These are phyloP conservation scores for Aspergillus incahuasiensis DNA, from an alignment of 495 filamentous ascomycete genomes.

Conservation along the genomic window DNA sequence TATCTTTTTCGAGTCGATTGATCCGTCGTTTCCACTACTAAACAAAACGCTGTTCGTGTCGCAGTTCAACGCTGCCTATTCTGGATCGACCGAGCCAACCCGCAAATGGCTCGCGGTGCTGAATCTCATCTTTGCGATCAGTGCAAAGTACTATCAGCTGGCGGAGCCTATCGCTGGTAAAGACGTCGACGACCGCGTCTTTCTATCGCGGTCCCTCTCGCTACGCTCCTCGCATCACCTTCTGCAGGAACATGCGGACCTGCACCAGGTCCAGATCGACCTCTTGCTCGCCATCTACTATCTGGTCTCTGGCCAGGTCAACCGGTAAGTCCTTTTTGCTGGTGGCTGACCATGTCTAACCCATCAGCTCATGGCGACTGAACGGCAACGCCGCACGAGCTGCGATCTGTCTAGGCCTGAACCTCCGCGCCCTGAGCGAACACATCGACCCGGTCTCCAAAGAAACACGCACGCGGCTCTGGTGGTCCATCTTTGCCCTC, in stretches of 20 bases:
- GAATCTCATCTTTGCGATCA: slow-evolving; percentile 61
- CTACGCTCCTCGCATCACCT: slow-evolving; percentile 25
- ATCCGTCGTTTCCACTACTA: slow-evolving; percentile 56
- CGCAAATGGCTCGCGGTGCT: slow-evolving; percentile 53
- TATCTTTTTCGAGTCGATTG: slow-evolving; percentile 49
- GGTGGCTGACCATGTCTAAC: background rate
- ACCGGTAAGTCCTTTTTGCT: slow-evolving; percentile 33
- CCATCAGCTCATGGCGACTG: slow-evolving; percentile 47
- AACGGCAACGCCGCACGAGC: slow-evolving; percentile 48
- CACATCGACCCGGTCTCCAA: slow-evolving; percentile 18
- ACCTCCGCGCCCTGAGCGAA: slow-evolving; percentile 47
- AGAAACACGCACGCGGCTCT: slow-evolving; percentile 44
- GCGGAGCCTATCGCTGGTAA: slow-evolving; percentile 34
- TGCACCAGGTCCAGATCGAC: slow-evolving; percentile 50
- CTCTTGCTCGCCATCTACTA: slow-evolving; percentile 51
- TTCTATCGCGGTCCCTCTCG: background rate
- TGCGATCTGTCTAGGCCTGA: slow-evolving; percentile 48
- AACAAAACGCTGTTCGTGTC: slow-evolving; percentile 32
- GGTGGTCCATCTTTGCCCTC: slow-evolving; percentile 56
- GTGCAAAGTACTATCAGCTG: slow-evolving; percentile 48
- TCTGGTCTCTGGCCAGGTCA: slow-evolving; percentile 48
- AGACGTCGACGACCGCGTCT: slow-evolving; percentile 14
- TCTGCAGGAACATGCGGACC: slow-evolving; percentile 39
- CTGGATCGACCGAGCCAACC: slow-evolving; percentile 21
- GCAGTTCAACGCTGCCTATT: slow-evolving; percentile 32